Base-by-base conservation (phyloP, 2,329 filamentous ascomycete genomes). In the Colletotrichum eremochloae region DNA sequence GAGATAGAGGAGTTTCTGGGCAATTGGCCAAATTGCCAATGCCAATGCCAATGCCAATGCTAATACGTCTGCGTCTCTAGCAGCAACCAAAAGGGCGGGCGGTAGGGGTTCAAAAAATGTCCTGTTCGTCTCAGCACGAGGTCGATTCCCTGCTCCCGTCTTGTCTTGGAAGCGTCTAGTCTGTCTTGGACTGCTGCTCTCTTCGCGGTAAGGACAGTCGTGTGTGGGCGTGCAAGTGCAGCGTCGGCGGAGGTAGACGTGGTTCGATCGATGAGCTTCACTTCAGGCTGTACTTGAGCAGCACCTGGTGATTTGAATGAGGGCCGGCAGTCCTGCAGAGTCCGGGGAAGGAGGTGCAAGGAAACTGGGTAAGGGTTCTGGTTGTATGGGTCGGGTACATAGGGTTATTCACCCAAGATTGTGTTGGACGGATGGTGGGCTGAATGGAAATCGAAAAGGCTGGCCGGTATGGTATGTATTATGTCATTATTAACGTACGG, bases 161-260 rank as follows among this genome's bases (percentile, higher is more conserved):
- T 50, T 52, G 58, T 65, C 70, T 72, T 55, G 48, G 55, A 61
- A 48, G 31, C 40, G 70, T 65, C 61, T 65, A 70, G 65, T 42
- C 44, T 63, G 65, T 71, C 69, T 68, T 60, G 58, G 52, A 52
- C 48, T 58, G 42, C 20, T 29, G 44, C n/a, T 31, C 55, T 60
- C 44, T 53, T 42, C 46, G 12, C 44, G 14, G 53, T 55, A 40
- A 58, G 42, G 44, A 63, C 50, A 53, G 52, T 44, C 67, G 52
- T 57, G 40, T 14, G 55, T 36, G 44, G 52, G 42, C 38, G 58
- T 66, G 52, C 66, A 61, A 40, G 53, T 48, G 38, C 60, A 69
- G 53, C n/a, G 60, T 50, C 38, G 9, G 20, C 36, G 29, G 53
- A 42, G 61, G 42, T 24, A 69, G 48, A 69, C 15, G 29, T 24